phyloP scores from a whole-genome alignment of 1,139 yeast species.

The Kodamaea derodonti region DNA sequence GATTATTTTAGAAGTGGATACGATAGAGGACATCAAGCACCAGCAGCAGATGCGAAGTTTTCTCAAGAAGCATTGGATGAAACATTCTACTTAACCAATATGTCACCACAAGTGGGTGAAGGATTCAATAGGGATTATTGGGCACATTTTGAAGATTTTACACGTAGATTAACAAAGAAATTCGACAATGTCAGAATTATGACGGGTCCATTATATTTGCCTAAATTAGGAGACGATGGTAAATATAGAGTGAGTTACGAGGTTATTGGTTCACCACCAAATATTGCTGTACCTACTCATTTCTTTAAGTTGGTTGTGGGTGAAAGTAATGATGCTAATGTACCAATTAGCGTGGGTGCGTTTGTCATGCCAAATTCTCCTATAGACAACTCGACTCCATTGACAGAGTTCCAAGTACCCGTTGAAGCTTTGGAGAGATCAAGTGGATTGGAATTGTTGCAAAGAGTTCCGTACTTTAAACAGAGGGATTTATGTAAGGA shows the following conservation, averaged over 20 bases:
- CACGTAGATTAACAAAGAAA: constrained; percentile 64
- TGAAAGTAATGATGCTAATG: constrained; percentile 48
- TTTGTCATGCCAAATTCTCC: constrained; percentile 86
- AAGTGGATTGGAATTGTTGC: constrained; percentile 78
- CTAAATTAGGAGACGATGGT: constrained; percentile 69
- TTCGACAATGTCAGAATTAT: constrained; percentile 77
- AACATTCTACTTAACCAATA: constrained; percentile 83
- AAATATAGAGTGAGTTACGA: constrained; percentile 84
- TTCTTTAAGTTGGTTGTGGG: constrained; percentile 89
- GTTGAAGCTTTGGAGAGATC: constrained; percentile 83
- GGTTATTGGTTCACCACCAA: constrained; percentile 95
- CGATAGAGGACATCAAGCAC: constrained; percentile 96
- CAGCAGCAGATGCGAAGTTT: constrained; percentile 95
- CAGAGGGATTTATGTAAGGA: constrained; percentile 74
- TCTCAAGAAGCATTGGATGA: constrained; percentile 91
- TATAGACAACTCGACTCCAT: constrained; percentile 66
- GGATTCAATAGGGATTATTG: constrained; percentile 96
- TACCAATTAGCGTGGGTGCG: constrained; percentile 75
- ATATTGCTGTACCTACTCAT: constrained; percentile 95
- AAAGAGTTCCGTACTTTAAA: constrained; percentile 57
- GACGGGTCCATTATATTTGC: constrained; percentile 92
- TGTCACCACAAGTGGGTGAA: constrained; percentile 96
- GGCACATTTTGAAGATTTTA: constrained; percentile 94
- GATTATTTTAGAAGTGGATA: constrained; percentile 95
- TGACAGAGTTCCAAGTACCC: constrained; percentile 80